Percentiles rank a stretch among this genome's conserved stretches.
Evolutionary conservation across 179 eudicot genomes (phyloP).

Genomic region (Sideroxylon spinosum): DNA sequence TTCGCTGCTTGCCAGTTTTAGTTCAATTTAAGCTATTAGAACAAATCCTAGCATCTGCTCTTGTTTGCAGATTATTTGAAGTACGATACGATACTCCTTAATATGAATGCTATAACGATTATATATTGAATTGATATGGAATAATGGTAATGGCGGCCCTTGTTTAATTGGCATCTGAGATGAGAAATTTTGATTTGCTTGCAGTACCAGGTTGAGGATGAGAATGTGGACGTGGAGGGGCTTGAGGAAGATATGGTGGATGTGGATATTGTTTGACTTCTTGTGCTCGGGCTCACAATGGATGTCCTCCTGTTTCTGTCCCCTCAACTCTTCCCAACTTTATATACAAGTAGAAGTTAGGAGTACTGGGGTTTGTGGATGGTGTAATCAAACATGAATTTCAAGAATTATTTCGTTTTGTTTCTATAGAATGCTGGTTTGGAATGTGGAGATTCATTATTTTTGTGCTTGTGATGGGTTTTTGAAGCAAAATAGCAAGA

Average conservation of each 20-base stretch:
- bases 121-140: background rate
- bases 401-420: background rate
- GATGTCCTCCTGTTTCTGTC: background rate
- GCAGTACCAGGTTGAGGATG: slow-evolving; percentile 60
- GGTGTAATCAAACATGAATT: background rate
- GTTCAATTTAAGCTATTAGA: background rate
- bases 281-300: background rate
- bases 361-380: background rate
- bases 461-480: background rate
- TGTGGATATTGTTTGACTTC: slow-evolving; percentile 47
- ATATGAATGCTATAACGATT: background rate
- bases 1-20: background rate
- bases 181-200: slow-evolving; percentile 21
- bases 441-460: background rate
- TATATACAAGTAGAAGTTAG: background rate
- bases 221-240: slow-evolving; percentile 43
- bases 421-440: background rate
- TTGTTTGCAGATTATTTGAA: background rate
- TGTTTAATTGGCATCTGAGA: background rate
- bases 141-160: background rate
- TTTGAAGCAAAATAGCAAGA: background rate
- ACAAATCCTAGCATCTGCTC: background rate
- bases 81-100: slow-evolving; percentile 8
- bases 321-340: background rate
- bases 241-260: slow-evolving; percentile 56